phyloP scores from a whole-genome alignment of 2,329 filamentous ascomycete species.

The Orbilia oligospora region DNA sequence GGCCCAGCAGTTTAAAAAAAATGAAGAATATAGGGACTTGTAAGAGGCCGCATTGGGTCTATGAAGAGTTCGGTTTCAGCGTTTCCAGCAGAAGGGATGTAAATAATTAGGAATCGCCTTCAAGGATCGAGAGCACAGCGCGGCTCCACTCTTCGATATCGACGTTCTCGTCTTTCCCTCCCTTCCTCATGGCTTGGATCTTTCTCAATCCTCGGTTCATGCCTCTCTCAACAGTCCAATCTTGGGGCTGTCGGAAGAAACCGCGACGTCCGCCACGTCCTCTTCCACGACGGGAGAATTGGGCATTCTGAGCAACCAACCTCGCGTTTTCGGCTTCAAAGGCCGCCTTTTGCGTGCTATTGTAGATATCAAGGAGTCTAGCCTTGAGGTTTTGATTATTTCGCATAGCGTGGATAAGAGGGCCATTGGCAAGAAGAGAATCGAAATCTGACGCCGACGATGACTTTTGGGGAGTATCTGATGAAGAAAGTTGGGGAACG shows the following conservation, averaged over 20 bases:
- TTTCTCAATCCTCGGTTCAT: constrained; percentile 57
- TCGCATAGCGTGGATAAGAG: constrained; percentile 54
- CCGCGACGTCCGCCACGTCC: constrained; percentile 51
- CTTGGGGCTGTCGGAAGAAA: constrained; percentile 50
- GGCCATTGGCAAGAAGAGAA: constrained; percentile 36
- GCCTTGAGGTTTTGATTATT: constrained; percentile 48
- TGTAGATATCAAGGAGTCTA: constrained; percentile 56
- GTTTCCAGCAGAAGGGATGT: not conserved
- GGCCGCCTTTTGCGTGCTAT: constrained; percentile 56
- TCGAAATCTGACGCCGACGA: constrained; percentile 33
- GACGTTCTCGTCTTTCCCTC: constrained; percentile 59
- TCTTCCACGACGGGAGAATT: constrained; percentile 52
- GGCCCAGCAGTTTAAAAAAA: not conserved
- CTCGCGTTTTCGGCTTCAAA: constrained; percentile 59
- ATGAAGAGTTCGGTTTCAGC: not conserved
- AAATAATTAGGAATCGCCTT: constrained; percentile 42
- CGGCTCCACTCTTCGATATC: constrained; percentile 60
- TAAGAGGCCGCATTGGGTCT: not conserved
- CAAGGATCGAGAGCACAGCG: constrained; percentile 56
- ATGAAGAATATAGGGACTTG: not conserved
- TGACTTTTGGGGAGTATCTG: constrained; percentile 29
- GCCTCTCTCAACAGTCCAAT: constrained; percentile 59
- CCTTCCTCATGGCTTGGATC: constrained; percentile 57
- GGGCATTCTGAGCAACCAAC: constrained; percentile 48
- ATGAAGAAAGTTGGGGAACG: constrained; percentile 21